Conservation (phyloP, 805 yeast genomes). For the Yamadazyma endophytica region DNA sequence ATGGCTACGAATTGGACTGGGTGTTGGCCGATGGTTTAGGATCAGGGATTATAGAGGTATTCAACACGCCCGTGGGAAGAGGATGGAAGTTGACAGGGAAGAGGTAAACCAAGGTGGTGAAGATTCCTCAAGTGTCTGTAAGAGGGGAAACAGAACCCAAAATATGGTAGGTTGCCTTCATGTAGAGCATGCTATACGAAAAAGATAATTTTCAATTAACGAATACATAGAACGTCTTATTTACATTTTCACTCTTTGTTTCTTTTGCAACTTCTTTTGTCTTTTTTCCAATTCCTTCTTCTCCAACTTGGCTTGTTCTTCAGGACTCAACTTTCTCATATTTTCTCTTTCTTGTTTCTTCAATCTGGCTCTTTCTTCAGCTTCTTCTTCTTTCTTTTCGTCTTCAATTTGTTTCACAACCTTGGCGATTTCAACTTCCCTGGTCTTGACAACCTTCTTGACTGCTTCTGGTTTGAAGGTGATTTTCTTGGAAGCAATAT, state of each 20-base stretch:
- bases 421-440: slow-evolving; percentile 70
- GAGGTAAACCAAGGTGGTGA: slow-evolving; percentile 14
- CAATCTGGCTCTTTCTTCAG: slow-evolving; percentile 66
- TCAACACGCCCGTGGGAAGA: slow-evolving; percentile 50
- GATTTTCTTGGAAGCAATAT: slow-evolving; percentile 43
- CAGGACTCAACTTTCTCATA: slow-evolving; percentile 56
- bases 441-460: slow-evolving; percentile 71
- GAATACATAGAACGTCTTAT: neutral
- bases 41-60: slow-evolving; percentile 48
- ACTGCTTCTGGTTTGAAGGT: slow-evolving; percentile 70
- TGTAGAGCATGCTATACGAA: neutral
- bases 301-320: slow-evolving; percentile 74
- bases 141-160: neutral
- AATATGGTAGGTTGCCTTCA: neutral
- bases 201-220: neutral
- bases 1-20: slow-evolving; percentile 50
- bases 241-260: slow-evolving; percentile 46
- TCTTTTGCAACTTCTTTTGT: slow-evolving; percentile 67
- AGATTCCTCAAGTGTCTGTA: neutral
- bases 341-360: slow-evolving; percentile 61
- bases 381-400: slow-evolving; percentile 60
- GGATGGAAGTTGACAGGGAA: slow-evolving; percentile 58
- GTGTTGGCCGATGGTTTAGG: slow-evolving; percentile 49
- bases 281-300: slow-evolving; percentile 78
- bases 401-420: slow-evolving; percentile 67